Base-by-base conservation (phyloP, 1,284 basidiomycete genomes). In the Ceratobasidium sp. region DNA sequence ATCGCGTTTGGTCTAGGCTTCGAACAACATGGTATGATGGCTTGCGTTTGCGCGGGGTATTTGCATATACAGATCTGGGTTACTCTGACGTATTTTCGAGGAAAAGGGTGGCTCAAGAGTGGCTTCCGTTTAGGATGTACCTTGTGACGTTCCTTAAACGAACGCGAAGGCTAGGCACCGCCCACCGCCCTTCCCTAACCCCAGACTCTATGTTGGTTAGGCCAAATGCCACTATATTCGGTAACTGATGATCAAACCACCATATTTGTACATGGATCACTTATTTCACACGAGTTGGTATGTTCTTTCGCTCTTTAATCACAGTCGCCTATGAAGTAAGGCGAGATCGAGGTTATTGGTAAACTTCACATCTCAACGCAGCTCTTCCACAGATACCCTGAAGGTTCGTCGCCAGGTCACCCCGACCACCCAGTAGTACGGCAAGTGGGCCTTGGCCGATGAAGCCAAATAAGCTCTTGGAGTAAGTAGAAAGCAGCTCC, bases 91-190 rank as follows among this genome's bases (percentile, higher is more conserved):
- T 75, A 54, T 33, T 42, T 52, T 38, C 20, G 5, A 42, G 50
- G 42, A 75, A 65, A n/a, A 50, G 61, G 71, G 71, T 75, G 71
- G 44, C 70, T 44, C 57, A 69, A 69, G 50, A 28, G 13, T 38
- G 6, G 42, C 26, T 73, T 56, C 67, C 67, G 50, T 46, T 56
- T 69, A 48, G 44, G 67, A 40, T 12, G 20, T 38, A 17, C 33
- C 67, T 69, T 54, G 48, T 38, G 46, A 48, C 65, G 48, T 6
- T 52, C 65, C 65, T 48, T 38, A 20, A 12, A 50, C 17, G 15
- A 5, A 20, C 26, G 23, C 28, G 26, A 3, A 28, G 44, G 44
- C 44, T 33, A 56, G 67, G 67, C 67, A 56, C 38, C 28, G 23
- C 65, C 23, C 67, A 69, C 13, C 26, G 44, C 20, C 20, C 46